A percentile compares a stretch with the other conserved stretches of the same genome.
Evolutionary conservation across 2,329 filamentous ascomycete species (phyloP).

Genomic region (Neopestalotiopsis rosae): DNA sequence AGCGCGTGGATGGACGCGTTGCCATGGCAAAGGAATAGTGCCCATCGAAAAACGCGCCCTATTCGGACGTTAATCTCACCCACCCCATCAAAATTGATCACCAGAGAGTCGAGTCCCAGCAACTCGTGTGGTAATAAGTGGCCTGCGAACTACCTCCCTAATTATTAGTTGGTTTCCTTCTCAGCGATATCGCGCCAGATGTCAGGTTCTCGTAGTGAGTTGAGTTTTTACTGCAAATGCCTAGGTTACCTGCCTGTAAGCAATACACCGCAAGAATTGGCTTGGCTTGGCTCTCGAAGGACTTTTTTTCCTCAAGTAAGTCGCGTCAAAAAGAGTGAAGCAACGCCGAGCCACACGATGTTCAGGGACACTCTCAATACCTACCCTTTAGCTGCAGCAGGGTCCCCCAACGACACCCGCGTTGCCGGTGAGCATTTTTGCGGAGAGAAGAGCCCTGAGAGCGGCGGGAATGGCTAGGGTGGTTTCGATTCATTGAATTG

Average conservation of each 20-base stretch:
- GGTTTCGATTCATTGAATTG: slow-evolving; percentile 1
- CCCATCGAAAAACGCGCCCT: not conserved
- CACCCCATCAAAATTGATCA: not conserved
- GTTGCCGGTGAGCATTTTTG: slow-evolving; percentile 1
- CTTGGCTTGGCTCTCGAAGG: not conserved
- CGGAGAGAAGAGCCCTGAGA: not conserved
- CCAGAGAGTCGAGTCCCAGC: not conserved
- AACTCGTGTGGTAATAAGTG: not conserved
- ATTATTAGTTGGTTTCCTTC: not conserved
- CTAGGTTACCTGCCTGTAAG: too few species aligned
- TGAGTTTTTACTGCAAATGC: too few species aligned
- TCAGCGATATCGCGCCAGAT: not conserved
- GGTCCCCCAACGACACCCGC: not conserved
- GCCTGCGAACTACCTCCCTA: not conserved
- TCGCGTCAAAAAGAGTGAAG: not conserved
- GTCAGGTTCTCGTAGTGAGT: not conserved
- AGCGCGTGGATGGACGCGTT: not conserved
- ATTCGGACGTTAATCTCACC: not conserved
- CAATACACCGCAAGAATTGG: not conserved
- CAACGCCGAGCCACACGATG: not conserved
- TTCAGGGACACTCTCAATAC: not conserved
- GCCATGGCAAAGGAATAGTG: not conserved
- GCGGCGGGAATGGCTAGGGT: not conserved
- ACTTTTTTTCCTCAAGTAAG: not conserved
- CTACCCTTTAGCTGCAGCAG: not conserved